Evolutionary conservation across 306 rosid genomes (phyloP).

Genomic region (Dalbergia oliveri): DNA sequence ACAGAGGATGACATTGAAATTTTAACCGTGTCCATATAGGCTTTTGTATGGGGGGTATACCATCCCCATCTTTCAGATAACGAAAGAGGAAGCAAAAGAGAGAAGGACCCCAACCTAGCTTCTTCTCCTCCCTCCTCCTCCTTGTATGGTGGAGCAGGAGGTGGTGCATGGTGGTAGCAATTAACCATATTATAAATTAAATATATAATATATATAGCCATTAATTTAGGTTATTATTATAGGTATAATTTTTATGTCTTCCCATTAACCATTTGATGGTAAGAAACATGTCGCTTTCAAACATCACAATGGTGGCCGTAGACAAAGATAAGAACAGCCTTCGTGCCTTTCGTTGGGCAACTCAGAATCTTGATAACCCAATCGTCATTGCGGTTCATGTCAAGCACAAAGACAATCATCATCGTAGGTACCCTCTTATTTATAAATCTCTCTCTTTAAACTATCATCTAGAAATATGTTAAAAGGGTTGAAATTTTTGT

Average conservation of each 20-base stretch:
- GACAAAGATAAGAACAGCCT: slow-evolving; percentile 79
- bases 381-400: slow-evolving; percentile 71
- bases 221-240: too few species aligned
- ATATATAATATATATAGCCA: too few species aligned
- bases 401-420: slow-evolving; percentile 53
- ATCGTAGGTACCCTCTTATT: slow-evolving; percentile 84
- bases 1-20: too few species aligned
- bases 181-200: too few species aligned
- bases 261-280: slow-evolving; percentile 35
- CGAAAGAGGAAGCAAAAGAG: too few species aligned
- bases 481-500: neutral
- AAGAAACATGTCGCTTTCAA: slow-evolving; percentile 28
- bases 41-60: too few species aligned
- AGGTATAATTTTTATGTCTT: slow-evolving; percentile 38
- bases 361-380: slow-evolving; percentile 60
- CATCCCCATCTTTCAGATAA: too few species aligned
- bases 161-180: neutral
- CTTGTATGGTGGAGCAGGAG: neutral
- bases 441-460: neutral
- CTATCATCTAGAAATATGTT: neutral
- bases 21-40: too few species aligned
- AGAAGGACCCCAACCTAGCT: neutral
- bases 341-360: slow-evolving; percentile 77
- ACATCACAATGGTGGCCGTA: slow-evolving; percentile 75
- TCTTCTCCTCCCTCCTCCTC: neutral